These are phyloP conservation scores for Nemania abortiva DNA, from an alignment of 2,329 filamentous ascomycete species.

Conservation along the genomic window DNA sequence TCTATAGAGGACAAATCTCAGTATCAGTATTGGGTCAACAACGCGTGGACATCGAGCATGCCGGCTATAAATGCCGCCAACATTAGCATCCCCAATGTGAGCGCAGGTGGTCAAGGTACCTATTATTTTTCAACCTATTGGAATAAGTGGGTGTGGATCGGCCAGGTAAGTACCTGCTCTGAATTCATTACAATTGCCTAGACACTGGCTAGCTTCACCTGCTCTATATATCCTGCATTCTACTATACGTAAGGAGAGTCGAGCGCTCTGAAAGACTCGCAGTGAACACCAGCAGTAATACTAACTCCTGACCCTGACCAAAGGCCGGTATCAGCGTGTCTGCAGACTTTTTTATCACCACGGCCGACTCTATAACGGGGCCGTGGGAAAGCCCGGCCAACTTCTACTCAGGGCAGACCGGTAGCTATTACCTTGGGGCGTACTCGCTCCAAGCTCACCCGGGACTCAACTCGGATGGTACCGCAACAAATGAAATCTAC, in stretches of 20 bases:
- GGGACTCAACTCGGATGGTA: slow-evolving; percentile 28
- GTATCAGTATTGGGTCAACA: slow-evolving; percentile 42
- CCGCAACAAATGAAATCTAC: slow-evolving; percentile 40
- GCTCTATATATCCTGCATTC: neutral
- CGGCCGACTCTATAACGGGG: slow-evolving; percentile 38
- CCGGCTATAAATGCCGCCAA: slow-evolving; percentile 24
- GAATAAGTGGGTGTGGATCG: slow-evolving; percentile 43
- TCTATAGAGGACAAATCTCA: slow-evolving; percentile 40
- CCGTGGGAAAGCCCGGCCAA: slow-evolving; percentile 38
- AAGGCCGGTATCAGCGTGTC: slow-evolving; percentile 37
- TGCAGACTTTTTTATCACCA: slow-evolving; percentile 43
- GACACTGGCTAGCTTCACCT: neutral
- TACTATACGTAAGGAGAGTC: neutral
- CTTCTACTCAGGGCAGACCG: slow-evolving; percentile 37
- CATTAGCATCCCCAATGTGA: slow-evolving; percentile 31
- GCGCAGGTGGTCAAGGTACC: slow-evolving; percentile 41
- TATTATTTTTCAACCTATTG: slow-evolving; percentile 39
- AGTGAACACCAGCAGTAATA: neutral
- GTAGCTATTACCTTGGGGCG: slow-evolving; percentile 33
- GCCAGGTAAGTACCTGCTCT: slow-evolving; percentile 27
- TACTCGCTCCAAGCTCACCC: slow-evolving; percentile 43
- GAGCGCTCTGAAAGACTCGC: neutral
- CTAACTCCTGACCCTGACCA: slow-evolving; percentile 4
- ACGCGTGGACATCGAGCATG: slow-evolving; percentile 28
- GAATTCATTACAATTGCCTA: neutral